Evolutionary conservation across 495 filamentous ascomycete species (phyloP), one percentile per base, ranked within the genome.

Genomic region (Talaromyces ruber): DNA sequence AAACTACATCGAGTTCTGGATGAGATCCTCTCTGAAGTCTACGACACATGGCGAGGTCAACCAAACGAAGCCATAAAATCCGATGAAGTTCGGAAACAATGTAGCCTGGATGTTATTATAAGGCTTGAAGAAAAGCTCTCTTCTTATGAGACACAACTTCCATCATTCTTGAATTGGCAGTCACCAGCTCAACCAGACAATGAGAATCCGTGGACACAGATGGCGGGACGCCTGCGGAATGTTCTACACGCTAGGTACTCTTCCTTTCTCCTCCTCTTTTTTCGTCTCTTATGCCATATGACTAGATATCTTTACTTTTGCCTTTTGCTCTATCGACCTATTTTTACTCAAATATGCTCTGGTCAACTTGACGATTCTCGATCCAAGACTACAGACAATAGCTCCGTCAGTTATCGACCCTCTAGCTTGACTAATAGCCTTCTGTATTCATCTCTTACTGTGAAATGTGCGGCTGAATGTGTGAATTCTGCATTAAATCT

Each of bases 281-380:
- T 24, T 29, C 21, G 39, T 3, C 39, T 52, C 32, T 47, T 9
- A 51, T 58, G 16, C 63, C 67, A 16, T 63, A 45, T 45, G 39
- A 30, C 0, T 18, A 79, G 79, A 67, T 80, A 74, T 57, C 70
- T 79, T 0, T 72, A 80, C 60, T 67, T 81, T 14, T 72, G 71
- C 9, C 64, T 81, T 16, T 72, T 79, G 21, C 71, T 81, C 28
- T 77, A 80, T 62, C 76, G 79, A 4, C 77, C 78, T 3, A 78
- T 78, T 55, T 76, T 81, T 29, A 75, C 74, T 4, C 75, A 76
- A 30, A 64, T 80, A 4, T 80, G 74, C 60, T 74, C 71, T 1
- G 73, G 73, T 11, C 55, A 72, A 12, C 58, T 54, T 4, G 65
- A 4, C 62, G 55, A 58, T 54, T 24, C 55, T 64, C 21, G 57